Percentiles rank a stretch among this genome's conserved stretches.
Evolutionary conservation across 129 eudicot species (phyloP).

Genomic region (Escallonia rubra): DNA sequence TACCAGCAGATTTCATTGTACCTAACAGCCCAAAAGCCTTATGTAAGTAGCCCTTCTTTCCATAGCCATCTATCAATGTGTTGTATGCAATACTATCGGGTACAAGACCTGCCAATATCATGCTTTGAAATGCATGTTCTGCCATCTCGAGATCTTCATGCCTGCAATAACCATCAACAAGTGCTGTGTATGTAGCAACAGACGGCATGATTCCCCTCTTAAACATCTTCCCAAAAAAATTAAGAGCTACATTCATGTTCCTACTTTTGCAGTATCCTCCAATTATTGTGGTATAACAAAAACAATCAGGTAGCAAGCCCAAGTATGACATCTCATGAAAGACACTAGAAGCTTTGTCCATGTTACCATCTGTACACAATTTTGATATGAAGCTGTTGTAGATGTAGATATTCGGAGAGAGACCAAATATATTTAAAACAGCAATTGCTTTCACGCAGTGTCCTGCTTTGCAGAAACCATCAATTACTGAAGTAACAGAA

Average conservation of each 20-base stretch:
- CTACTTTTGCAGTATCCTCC: constrained; percentile 21
- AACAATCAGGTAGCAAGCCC: constrained; percentile 24
- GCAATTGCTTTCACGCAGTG: constrained; percentile 12
- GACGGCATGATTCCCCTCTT: constrained; percentile 28
- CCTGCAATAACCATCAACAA: constrained; percentile 22
- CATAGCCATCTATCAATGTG: constrained; percentile 29
- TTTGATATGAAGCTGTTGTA: constrained; percentile 26
- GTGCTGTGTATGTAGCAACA: constrained; percentile 23
- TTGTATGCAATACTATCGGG: constrained; percentile 23
- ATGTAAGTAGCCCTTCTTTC: constrained; percentile 19
- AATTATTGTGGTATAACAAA: constrained; percentile 22
- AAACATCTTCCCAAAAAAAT: constrained; percentile 21
- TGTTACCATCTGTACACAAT: constrained; percentile 23
- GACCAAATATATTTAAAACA: constrained; percentile 15
- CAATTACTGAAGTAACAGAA: constrained; percentile 13
- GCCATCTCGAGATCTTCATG: constrained; percentile 23
- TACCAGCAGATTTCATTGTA: constrained; percentile 21
- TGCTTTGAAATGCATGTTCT: constrained; percentile 13
- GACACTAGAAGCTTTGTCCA: constrained; percentile 13
- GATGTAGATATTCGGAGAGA: constrained; percentile 18
- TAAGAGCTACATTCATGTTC: constrained; percentile 21
- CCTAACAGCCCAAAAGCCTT: constrained; percentile 26
- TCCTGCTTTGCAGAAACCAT: constrained; percentile 27
- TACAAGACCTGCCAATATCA: constrained; percentile 15
- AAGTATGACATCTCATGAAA: constrained; percentile 26